phyloP scores from a whole-genome alignment of 495 filamentous ascomycete genomes.

The Lophiotrema nucula region DNA sequence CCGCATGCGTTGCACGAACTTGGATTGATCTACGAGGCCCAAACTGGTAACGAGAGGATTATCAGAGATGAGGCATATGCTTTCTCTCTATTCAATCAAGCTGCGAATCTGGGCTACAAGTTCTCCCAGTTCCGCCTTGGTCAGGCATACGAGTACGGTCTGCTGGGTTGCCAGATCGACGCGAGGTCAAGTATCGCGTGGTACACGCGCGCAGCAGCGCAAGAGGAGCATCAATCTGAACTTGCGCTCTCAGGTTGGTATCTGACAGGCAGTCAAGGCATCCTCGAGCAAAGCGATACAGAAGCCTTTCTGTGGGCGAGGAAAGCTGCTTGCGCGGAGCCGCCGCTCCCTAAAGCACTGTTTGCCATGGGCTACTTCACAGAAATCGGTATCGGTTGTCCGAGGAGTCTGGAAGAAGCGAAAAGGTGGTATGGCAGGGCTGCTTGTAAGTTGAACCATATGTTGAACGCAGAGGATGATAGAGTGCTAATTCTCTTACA shows the following conservation, averaged over 20 bases:
- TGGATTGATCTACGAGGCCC: slow-evolving; percentile 75
- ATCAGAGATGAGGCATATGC: slow-evolving; percentile 79
- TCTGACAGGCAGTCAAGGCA: slow-evolving; percentile 82
- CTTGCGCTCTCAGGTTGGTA: slow-evolving; percentile 95
- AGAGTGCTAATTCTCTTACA: slow-evolving; percentile 42
- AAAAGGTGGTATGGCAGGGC: slow-evolving; percentile 98
- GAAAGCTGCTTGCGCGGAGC: slow-evolving; percentile 79
- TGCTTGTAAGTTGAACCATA: slow-evolving; percentile 79
- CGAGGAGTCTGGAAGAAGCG: slow-evolving; percentile 84
- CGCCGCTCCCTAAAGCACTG: slow-evolving; percentile 76
- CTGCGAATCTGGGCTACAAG: slow-evolving; percentile 90
- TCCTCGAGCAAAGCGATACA: slow-evolving; percentile 87
- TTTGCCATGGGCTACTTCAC: slow-evolving; percentile 99
- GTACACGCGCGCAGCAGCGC: slow-evolving; percentile 88
- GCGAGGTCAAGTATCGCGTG: slow-evolving; percentile 80
- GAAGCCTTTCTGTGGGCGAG: slow-evolving; percentile 97
- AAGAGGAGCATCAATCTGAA: slow-evolving; percentile 93
- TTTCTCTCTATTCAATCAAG: slow-evolving; percentile 74
- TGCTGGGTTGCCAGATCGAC: slow-evolving; percentile 78
- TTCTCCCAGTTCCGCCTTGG: slow-evolving; percentile 91
- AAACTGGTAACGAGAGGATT: slow-evolving; percentile 65
- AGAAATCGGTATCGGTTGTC: slow-evolving; percentile 88
- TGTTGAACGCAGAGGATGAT: background rate
- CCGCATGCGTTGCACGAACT: slow-evolving; percentile 95
- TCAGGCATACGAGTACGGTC: slow-evolving; percentile 83